Evolutionary conservation across 1,139 yeast genomes (phyloP).

Genomic region (Yamadazyma diddensiae): DNA sequence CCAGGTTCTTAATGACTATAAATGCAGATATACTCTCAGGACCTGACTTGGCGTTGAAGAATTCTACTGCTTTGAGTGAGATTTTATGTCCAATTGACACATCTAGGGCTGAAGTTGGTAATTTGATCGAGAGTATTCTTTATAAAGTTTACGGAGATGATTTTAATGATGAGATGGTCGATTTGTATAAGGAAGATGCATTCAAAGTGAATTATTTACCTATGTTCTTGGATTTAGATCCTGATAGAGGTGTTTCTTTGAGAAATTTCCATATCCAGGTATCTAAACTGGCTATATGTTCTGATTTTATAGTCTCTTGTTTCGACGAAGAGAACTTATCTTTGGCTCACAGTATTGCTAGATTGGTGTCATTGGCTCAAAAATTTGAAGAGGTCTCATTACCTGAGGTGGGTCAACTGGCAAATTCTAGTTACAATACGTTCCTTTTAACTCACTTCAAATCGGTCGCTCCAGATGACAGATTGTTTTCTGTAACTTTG

Average conservation of each 20-base stretch:
- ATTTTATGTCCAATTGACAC: slow-evolving; percentile 50
- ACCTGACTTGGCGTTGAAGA: slow-evolving; percentile 40
- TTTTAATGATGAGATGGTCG: slow-evolving; percentile 10
- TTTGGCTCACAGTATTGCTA: slow-evolving; percentile 30
- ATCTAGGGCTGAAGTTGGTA: slow-evolving; percentile 32
- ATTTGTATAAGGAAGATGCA: slow-evolving; percentile 41
- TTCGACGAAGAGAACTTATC: slow-evolving; percentile 34
- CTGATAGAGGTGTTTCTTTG: slow-evolving; percentile 64
- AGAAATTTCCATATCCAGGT: slow-evolving; percentile 79
- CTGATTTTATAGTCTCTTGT: slow-evolving; percentile 66
- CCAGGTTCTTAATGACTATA: slow-evolving; percentile 50
- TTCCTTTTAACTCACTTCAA: slow-evolving; percentile 14
- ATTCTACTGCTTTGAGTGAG: slow-evolving; percentile 61
- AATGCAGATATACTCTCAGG: slow-evolving; percentile 19
- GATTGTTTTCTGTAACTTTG: slow-evolving; percentile 9
- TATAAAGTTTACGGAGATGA: slow-evolving; percentile 17
- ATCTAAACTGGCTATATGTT: slow-evolving; percentile 61
- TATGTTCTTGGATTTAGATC: slow-evolving; percentile 55
- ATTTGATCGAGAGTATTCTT: slow-evolving; percentile 19
- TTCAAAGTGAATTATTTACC: slow-evolving; percentile 46
- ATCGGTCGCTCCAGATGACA: slow-evolving; percentile 1
- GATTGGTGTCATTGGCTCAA: slow-evolving; percentile 58
- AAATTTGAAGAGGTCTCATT: slow-evolving; percentile 19
- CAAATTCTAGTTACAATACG: slow-evolving; percentile 14
- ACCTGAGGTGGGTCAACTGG: slow-evolving; percentile 2